Percentiles rank a stretch among this genome's conserved stretches.
phyloP scores from a whole-genome alignment of 2,329 filamentous ascomycete species.

The Parastagonospora nodorum region DNA sequence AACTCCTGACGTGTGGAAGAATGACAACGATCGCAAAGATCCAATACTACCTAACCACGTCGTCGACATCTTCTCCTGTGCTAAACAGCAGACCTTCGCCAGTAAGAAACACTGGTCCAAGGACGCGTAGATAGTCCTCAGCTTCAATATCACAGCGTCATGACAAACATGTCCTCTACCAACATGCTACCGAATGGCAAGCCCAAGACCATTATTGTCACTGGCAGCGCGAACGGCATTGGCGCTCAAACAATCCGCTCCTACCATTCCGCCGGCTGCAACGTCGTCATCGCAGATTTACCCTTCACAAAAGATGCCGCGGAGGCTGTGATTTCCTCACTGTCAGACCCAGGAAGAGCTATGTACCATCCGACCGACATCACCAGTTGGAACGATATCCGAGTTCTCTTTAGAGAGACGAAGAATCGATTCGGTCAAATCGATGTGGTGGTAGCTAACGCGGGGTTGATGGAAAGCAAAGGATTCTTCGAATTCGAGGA shows the following conservation, averaged over 20 bases:
- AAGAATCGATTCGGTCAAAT: constrained; percentile 42
- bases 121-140: no score
- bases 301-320: constrained; percentile 28
- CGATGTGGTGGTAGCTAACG: constrained; percentile 52
- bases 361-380: constrained; percentile 47
- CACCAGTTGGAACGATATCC: constrained; percentile 45
- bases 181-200: constrained; percentile 17
- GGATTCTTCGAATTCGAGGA: constrained; percentile 40
- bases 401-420: constrained; percentile 38
- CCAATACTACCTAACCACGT: no score
- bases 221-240: constrained; percentile 50
- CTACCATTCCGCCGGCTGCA: constrained; percentile 46
- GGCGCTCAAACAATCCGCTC: constrained; percentile 47
- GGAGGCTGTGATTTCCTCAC: constrained; percentile 32
- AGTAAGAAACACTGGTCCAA: no score
- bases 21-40: background rate
- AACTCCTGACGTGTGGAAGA: background rate
- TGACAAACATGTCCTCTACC: background rate
- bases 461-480: constrained; percentile 48
- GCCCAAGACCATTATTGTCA: constrained; percentile 49
- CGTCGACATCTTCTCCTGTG: no score
- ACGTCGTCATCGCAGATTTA: constrained; percentile 48
- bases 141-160: background rate
- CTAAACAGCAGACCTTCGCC: no score
- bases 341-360: constrained; percentile 35